Conservation (phyloP, 805 yeast species). For the Blastobotrys robertii region DNA sequence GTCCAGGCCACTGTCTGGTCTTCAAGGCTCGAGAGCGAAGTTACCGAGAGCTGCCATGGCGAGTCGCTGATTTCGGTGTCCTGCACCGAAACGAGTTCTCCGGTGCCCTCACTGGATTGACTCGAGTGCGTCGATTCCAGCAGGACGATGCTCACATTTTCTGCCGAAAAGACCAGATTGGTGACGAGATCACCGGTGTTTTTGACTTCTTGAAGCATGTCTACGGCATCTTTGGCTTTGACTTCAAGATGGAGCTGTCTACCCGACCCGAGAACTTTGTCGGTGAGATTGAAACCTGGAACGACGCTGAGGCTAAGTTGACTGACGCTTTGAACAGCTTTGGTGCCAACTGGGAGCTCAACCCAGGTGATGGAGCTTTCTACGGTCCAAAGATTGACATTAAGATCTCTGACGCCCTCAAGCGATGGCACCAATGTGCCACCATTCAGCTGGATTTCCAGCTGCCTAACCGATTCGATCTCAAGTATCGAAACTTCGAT, state of each 20-base stretch:
- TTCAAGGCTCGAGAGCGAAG: slow-evolving; percentile 90
- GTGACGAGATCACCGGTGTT: slow-evolving; percentile 68
- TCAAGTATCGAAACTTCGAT: slow-evolving; percentile 58
- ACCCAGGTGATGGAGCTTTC: slow-evolving; percentile 94
- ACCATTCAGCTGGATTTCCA: slow-evolving; percentile 98
- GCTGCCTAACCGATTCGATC: slow-evolving; percentile 86
- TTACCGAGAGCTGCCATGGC: slow-evolving; percentile 95
- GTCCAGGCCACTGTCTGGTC: slow-evolving; percentile 93
- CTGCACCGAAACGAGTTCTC: slow-evolving; percentile 93
- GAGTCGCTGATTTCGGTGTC: slow-evolving; percentile 97
- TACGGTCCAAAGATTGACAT: slow-evolving; percentile 98
- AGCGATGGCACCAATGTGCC: slow-evolving; percentile 98
- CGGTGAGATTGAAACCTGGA: slow-evolving; percentile 93
- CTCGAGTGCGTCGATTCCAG: slow-evolving; percentile 97
- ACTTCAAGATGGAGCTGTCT: slow-evolving; percentile 92
- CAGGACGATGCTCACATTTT: slow-evolving; percentile 98
- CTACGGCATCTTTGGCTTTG: slow-evolving; percentile 89
- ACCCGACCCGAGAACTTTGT: slow-evolving; percentile 96
- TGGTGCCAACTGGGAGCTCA: slow-evolving; percentile 89
- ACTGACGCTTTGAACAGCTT: slow-evolving; percentile 73
- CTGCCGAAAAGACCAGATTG: slow-evolving; percentile 89
- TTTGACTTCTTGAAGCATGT: slow-evolving; percentile 78
- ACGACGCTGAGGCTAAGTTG: slow-evolving; percentile 77
- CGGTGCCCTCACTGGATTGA: slow-evolving; percentile 90
- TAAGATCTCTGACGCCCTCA: slow-evolving; percentile 86